Conservation (phyloP, 306 rosid species). For the Styphnolobium japonicum region DNA sequence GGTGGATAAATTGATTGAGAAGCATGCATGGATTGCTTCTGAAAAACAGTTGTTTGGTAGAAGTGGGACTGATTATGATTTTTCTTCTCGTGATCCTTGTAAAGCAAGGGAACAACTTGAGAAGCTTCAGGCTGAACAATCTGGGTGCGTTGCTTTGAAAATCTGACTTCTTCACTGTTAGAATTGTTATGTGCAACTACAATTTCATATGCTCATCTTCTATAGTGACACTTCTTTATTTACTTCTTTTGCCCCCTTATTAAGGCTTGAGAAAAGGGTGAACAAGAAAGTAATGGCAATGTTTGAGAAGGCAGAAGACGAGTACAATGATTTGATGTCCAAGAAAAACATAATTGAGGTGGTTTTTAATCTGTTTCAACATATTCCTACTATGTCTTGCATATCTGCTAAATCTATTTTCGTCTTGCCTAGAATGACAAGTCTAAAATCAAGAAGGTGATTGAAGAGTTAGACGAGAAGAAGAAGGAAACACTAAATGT, state of each 20-base stretch:
- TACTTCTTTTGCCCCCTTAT: conserved; percentile 15
- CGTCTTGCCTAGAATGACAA: conserved; percentile 72
- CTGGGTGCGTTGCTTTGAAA: conserved; percentile 60
- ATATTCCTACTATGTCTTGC: conserved; percentile 9
- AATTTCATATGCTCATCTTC: conserved; percentile 9
- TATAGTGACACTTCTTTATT: conserved; percentile 15
- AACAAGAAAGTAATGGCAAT: conserved; percentile 98
- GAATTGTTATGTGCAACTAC: background rate
- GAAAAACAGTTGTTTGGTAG: conserved; percentile 84
- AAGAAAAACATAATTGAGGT: conserved; percentile 99
- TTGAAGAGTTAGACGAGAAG: conserved; percentile 97
- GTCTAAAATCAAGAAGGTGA: conserved; percentile 93
- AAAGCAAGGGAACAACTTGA: conserved; percentile 77
- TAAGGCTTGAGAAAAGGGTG: conserved; percentile 98
- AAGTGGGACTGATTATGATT: conserved; percentile 94
- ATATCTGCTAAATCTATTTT: conserved; percentile 29
- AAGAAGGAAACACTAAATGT: conserved; percentile 91
- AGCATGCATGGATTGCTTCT: conserved; percentile 90
- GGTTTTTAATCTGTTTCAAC: conserved; percentile 17
- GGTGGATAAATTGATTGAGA: conserved; percentile 86
- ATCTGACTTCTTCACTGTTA: background rate
- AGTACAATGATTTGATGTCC: conserved; percentile 86
- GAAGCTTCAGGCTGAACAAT: conserved; percentile 77
- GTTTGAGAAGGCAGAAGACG: conserved; percentile 99
- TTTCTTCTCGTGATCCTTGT: conserved; percentile 61